These are phyloP conservation scores for Cryptomeria japonica DNA, from an alignment of 75 land plant species.

Conservation along the genomic window DNA sequence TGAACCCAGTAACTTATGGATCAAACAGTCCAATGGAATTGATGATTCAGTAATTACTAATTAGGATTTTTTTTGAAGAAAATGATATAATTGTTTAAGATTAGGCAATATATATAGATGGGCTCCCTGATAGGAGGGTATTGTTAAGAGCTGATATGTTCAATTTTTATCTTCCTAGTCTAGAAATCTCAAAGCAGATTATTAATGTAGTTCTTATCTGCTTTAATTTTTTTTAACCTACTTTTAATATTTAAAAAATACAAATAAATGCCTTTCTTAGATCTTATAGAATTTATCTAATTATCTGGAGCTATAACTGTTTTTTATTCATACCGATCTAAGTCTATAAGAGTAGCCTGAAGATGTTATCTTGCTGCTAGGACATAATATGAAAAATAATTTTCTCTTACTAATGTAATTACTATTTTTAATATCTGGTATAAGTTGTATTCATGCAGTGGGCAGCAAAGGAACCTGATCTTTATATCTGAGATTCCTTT, in stretches of 20 bases:
- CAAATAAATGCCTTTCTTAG: not conserved
- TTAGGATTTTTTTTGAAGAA: not conserved
- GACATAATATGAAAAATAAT: not conserved
- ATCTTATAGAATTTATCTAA: not conserved
- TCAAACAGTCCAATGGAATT: not conserved
- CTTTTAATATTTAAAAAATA: not conserved
- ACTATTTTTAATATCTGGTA: not conserved
- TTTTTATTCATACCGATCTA: not conserved
- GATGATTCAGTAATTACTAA: not conserved
- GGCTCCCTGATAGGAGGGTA: not conserved
- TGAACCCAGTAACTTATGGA: too few species aligned
- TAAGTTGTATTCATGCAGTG: not conserved
- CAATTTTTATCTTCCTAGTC: not conserved
- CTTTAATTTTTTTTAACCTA: not conserved
- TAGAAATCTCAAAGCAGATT: not conserved
- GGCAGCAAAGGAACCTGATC: not conserved
- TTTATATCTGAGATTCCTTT: not conserved
- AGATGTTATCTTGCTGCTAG: not conserved
- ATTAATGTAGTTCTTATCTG: not conserved
- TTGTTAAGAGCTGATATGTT: not conserved
- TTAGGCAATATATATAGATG: not conserved
- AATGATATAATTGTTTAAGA: not conserved
- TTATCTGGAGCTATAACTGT: not conserved
- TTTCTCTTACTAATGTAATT: not conserved
- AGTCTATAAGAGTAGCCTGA: not conserved